Percentiles rank a stretch among this genome's conserved stretches.
phyloP scores from a whole-genome alignment of 768 basidiomycete species.

The Serendipita indica region DNA sequence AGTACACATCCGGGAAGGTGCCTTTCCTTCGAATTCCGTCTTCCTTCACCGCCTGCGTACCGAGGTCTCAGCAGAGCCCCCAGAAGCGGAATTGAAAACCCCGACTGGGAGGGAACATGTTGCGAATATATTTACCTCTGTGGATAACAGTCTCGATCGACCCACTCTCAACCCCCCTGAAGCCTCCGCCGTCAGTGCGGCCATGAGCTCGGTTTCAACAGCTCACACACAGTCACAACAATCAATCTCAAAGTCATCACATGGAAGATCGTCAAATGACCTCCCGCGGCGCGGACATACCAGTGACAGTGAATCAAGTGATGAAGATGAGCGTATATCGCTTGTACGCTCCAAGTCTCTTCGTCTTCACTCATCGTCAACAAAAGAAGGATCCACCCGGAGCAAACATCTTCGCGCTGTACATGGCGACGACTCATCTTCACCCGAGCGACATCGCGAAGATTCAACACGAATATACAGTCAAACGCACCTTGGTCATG shows the following conservation, averaged over 20 bases:
- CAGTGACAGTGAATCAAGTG: background rate
- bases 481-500: background rate
- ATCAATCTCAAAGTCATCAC: background rate
- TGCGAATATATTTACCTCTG: constrained; percentile 26
- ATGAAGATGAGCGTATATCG: background rate
- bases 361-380: no score
- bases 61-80: constrained; percentile 12
- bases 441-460: background rate
- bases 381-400: no score
- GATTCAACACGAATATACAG: background rate
- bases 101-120: constrained; percentile 27
- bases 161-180: constrained; percentile 28
- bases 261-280: background rate
- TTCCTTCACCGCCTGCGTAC: constrained; percentile 17
- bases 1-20: constrained; percentile 42
- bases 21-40: constrained; percentile 37
- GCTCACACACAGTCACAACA: background rate
- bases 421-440: background rate
- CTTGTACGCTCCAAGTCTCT: no score
- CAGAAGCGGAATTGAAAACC: constrained; percentile 27
- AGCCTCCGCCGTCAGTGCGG: constrained; percentile 23
- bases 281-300: background rate
- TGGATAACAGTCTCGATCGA: no score
- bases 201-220: constrained; percentile 6
- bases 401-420: no score